Base-by-base conservation (phyloP, 345 rosid species). In the Chamaenerion angustifolium region DNA sequence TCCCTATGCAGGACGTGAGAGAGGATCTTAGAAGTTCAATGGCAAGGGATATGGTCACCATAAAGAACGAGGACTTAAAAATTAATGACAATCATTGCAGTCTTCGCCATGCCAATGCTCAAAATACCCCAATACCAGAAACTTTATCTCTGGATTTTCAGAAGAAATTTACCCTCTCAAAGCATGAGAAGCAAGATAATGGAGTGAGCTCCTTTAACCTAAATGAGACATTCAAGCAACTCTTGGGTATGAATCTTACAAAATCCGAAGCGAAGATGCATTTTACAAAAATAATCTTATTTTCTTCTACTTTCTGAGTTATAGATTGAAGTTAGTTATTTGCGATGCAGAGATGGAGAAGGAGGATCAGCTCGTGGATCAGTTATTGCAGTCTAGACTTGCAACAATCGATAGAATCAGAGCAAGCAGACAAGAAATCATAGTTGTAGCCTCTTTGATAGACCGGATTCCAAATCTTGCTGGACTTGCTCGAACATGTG, bases 401-500 rank as follows among this genome's bases (percentile, higher is more conserved):
- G 64, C 69, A 68, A 68, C 76, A 14, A 75, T 78, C 58, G 83
- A 83, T 65, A 76, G 56, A 58, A 48, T 71, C 57, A 76, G 64
- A 74, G 80, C 81, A 53, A 79, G 87, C 55, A 76, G 74, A 31
- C 98, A 83, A 70, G 64, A 74, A 21, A 67, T 90, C 67, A 74
- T 90, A 56, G 78, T 90, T 42, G 98, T 90, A 49, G 98, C 96
- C 53, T 90, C 95, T 48, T 64, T 90, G 40, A 68, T 86, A 60
- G 94, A 90, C 67, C 88, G 98, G 40, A 79, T 86, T 53, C 98
- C 98, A 48, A 90, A 90, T 66, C 88, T 90, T 67, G 95, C 95
- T 46, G 95, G 98, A 48, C 74, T 90, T 74, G 92, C 95, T 57
- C 80, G 94, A 59, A 83, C 98, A 15, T 81, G 98, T 68, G 94